Conservation (phyloP, 768 basidiomycete genomes). For the Crassisporium funariophilum region DNA sequence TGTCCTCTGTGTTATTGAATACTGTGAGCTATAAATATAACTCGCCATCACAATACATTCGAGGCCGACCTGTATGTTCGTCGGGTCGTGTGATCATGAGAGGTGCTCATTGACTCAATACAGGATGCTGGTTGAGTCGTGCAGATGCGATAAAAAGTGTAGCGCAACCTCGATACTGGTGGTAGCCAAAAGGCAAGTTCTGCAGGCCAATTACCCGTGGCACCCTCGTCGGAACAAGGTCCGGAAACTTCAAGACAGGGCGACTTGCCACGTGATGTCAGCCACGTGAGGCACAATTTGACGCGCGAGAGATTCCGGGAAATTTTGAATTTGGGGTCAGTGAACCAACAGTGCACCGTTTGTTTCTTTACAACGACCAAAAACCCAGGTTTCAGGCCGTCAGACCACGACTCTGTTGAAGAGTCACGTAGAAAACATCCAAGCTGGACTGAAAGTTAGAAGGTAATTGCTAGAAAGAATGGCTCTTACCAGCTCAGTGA, state of each 20-base stretch:
- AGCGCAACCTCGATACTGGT: slow-evolving; percentile 6
- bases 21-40: neutral
- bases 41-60: neutral
- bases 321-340: too few relatives aligned
- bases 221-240: neutral
- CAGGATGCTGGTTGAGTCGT: neutral
- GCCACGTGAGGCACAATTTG: neutral
- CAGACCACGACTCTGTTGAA: neutral
- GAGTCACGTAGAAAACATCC: neutral
- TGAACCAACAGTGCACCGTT: too few relatives aligned
- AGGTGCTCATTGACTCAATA: slow-evolving; percentile 2
- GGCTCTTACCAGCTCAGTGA: slow-evolving; percentile 18
- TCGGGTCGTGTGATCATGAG: neutral
- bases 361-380: too few relatives aligned
- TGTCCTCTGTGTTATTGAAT: slow-evolving; percentile 29
- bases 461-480: slow-evolving; percentile 6
- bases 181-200: slow-evolving; percentile 1
- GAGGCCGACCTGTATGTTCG: slow-evolving; percentile 18
- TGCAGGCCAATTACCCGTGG: slow-evolving; percentile 1
- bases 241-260: too few relatives aligned
- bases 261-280: neutral
- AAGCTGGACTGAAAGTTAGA: too few relatives aligned
- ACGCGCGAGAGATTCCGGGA: neutral
- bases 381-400: too few relatives aligned
- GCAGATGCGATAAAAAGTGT: slow-evolving; percentile 3